Evolutionary conservation across 805 yeast genomes (phyloP).

Genomic region (Candida endomychidarum): DNA sequence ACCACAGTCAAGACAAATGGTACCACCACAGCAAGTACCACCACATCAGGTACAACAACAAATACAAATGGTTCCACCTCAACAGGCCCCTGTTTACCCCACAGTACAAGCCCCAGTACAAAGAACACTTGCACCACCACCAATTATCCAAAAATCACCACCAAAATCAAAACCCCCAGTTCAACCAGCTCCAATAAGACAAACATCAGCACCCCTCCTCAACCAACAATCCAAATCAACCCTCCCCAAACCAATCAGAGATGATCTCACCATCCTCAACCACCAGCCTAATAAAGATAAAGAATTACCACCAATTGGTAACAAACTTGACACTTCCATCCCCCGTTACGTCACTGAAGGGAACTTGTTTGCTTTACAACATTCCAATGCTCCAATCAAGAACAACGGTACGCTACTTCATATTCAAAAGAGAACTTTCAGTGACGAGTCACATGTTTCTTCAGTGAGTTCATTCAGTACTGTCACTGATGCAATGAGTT

Average conservation of each 20-base stretch:
- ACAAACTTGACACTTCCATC: slow-evolving; percentile 3
- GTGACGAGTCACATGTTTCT: slow-evolving; percentile 40
- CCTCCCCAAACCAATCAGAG: slow-evolving; percentile 7
- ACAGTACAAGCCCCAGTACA: neutral
- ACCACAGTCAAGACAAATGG: too few species aligned
- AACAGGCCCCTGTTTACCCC: too few species aligned
- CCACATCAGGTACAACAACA: neutral
- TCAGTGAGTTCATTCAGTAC: slow-evolving; percentile 39
- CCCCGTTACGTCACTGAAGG: slow-evolving; percentile 16
- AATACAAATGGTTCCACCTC: neutral
- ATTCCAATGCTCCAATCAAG: slow-evolving; percentile 15
- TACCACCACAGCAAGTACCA: neutral
- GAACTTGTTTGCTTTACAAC: slow-evolving; percentile 12
- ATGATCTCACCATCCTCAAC: neutral
- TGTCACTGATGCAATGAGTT: slow-evolving; percentile 29
- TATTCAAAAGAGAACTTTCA: slow-evolving; percentile 28
- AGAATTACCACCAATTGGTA: slow-evolving; percentile 11
- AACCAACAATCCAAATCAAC: neutral
- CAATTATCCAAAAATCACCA: slow-evolving; percentile 2
- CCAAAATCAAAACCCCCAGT: slow-evolving; percentile 5
- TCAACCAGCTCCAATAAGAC: slow-evolving; percentile 1
- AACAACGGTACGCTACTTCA: slow-evolving; percentile 11
- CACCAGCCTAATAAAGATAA: slow-evolving; percentile 3
- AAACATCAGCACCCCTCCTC: slow-evolving; percentile 6
- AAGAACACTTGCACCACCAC: neutral